Base-by-base conservation (phyloP, 306 rosid species). In the Fragaria ananassa region DNA sequence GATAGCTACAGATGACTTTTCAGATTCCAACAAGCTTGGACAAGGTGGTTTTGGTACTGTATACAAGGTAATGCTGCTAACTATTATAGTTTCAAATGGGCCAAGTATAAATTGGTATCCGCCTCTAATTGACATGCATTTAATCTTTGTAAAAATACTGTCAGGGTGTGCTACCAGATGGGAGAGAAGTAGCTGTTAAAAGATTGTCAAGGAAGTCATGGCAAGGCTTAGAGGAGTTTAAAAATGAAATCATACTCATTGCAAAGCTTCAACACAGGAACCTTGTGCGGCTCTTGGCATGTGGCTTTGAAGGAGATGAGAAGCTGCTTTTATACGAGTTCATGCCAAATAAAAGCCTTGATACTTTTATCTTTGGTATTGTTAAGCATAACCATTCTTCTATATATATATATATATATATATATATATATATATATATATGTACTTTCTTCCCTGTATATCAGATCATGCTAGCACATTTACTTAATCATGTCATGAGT, bases 31-130 rank as follows among this genome's bases (percentile, higher is more conserved):
- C 8, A 86, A 86, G 87, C 79, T 90, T 47, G 90, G 92, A 61
- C 80, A 86, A 79, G 95, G 95, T 39, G 95, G 95, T 39, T 90
- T 90, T 81, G 95, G 95, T 21, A 60, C 81, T 14, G 89, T 90
- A 45, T 82, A 85, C 81, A 76, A 85, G 88, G 70, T 87, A 75
- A 71, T 57, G 8, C 53, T 27, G 58, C 58, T 7, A 7, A 7
- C 7, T 53, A 7, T 53, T 18, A 51, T 51, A 51, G 57, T 51
- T 18, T 17, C 6, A 2, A 51, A 18, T 6, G 23, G 23, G 10
- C 57, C 10, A 19, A 53, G 10, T 19, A 53, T 7, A 60, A 35
- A 10, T 4, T 60, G 57, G 31, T 42, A 23, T 12, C 27, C 21
- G 66, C 6, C 10, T 15, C 17, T 10, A 11, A 39, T 39, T 39